These are phyloP conservation scores for Clarkia xantiana DNA, from an alignment of 345 rosid genomes.

Conservation along the genomic window DNA sequence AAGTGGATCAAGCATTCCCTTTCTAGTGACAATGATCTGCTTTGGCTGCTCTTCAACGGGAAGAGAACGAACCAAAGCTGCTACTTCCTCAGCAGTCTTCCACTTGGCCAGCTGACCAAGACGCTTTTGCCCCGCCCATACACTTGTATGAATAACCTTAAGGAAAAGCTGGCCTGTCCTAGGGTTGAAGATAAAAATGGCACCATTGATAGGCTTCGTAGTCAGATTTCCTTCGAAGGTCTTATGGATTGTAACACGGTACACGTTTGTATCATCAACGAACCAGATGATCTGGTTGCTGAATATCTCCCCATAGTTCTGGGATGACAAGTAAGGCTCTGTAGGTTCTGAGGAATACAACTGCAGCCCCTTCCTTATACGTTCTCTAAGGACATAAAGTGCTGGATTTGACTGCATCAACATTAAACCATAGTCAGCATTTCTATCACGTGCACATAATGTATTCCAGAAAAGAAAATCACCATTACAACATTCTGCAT, in stretches of 20 bases:
- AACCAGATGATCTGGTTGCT: slow-evolving; percentile 99
- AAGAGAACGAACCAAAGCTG: slow-evolving; percentile 96
- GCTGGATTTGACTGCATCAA: slow-evolving; percentile 90
- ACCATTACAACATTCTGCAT: background rate
- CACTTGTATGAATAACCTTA: slow-evolving; percentile 98
- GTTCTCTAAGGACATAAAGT: slow-evolving; percentile 88
- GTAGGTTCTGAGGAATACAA: slow-evolving; percentile 99
- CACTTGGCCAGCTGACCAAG: slow-evolving; percentile 97
- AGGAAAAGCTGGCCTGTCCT: slow-evolving; percentile 94
- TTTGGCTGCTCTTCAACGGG: slow-evolving; percentile 99
- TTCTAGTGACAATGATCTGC: slow-evolving; percentile 91
- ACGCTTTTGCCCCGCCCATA: slow-evolving; percentile 99
- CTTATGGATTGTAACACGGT: slow-evolving; percentile 99
- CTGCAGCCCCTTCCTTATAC: slow-evolving; percentile 98
- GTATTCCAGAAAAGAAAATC: background rate
- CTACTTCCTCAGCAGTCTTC: slow-evolving; percentile 99
- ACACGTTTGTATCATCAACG: slow-evolving; percentile 98
- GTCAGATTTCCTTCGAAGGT: slow-evolving; percentile 99
- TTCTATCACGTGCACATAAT: background rate
- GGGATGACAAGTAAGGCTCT: slow-evolving; percentile 94
- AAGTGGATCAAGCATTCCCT: slow-evolving; percentile 98
- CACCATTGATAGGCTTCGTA: slow-evolving; percentile 97
- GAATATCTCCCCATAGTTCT: slow-evolving; percentile 97
- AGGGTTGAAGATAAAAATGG: slow-evolving; percentile 88
- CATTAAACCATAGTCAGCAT: background rate